These are phyloP conservation scores for Gastrodia elata DNA, from an alignment of 106 monocot species.

Conservation along the genomic window DNA sequence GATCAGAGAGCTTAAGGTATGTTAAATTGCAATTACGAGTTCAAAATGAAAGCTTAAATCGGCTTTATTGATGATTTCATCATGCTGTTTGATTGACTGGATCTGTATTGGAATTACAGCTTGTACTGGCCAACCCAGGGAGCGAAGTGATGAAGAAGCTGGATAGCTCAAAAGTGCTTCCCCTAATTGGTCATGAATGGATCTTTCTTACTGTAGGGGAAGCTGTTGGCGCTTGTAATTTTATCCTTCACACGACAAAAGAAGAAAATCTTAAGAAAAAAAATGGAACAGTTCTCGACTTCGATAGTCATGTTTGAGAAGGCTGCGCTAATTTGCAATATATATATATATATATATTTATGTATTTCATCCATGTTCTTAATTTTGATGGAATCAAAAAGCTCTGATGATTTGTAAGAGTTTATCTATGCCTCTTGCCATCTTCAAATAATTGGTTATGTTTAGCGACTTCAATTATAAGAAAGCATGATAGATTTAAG, in stretches of 20 bases:
- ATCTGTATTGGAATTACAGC: constrained; percentile 27
- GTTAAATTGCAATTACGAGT: neutral
- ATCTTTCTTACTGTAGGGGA: constrained; percentile 74
- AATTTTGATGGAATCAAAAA: neutral
- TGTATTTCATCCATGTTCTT: neutral
- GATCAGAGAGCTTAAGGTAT: constrained; percentile 58
- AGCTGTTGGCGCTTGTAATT: constrained; percentile 66
- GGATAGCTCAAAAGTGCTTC: constrained; percentile 52
- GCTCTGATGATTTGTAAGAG: neutral
- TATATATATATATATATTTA: neutral
- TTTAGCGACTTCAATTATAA: too few species aligned
- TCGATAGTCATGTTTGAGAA: constrained; percentile 5
- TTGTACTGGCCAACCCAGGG: constrained; percentile 78
- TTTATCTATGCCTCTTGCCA: too few species aligned
- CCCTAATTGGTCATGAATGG: constrained; percentile 75
- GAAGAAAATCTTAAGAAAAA: neutral
- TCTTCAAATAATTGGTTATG: too few species aligned
- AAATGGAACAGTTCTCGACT: neutral
- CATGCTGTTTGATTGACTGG: neutral
- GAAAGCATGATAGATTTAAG: too few species aligned
- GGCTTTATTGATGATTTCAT: too few species aligned
- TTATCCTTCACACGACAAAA: constrained; percentile 46
- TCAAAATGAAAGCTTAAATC: too few species aligned
- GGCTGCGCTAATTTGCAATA: too few species aligned
- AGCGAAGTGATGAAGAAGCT: constrained; percentile 96